Evolutionary conservation across 495 filamentous ascomycete species (phyloP).

Genomic region (Aspergillus panamensis): DNA sequence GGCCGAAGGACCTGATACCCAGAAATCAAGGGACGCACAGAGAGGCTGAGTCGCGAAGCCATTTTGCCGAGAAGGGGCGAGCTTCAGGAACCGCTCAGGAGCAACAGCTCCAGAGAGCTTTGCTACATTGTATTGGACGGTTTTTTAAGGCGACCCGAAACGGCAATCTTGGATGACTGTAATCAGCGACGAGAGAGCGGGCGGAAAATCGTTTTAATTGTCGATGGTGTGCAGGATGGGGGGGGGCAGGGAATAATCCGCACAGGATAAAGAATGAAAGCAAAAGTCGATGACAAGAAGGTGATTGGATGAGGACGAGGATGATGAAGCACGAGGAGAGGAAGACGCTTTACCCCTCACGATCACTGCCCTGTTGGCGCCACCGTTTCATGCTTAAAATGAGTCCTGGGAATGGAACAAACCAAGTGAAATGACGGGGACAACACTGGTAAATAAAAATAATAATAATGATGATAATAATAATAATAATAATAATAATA

Average conservation of each 20-base stretch:
- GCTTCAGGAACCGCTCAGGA: background rate
- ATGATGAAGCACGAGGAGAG: background rate
- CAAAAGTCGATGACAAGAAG: background rate
- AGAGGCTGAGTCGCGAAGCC: background rate
- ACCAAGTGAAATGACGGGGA: background rate
- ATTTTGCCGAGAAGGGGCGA: background rate
- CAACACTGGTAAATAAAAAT: background rate
- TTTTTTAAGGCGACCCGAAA: too few relatives aligned
- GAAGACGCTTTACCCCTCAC: background rate
- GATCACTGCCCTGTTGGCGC: conserved; percentile 1
- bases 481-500: conserved; percentile 5
- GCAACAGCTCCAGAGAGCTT: background rate
- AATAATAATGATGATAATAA: too few relatives aligned
- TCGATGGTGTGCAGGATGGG: background rate
- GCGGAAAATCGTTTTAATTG: too few relatives aligned
- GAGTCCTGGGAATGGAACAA: background rate
- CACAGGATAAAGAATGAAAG: background rate
- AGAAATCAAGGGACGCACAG: background rate
- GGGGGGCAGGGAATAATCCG: background rate
- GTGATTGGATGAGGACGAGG: conserved; percentile 10
- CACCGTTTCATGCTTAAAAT: conserved; percentile 3
- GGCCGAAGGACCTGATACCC: background rate
- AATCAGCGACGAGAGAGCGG: too few relatives aligned
- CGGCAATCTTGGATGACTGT: too few relatives aligned
- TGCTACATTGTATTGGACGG: too few relatives aligned